Base-by-base conservation (phyloP, 2,329 filamentous ascomycete genomes). In the Dactylellina haptotyla region DNA sequence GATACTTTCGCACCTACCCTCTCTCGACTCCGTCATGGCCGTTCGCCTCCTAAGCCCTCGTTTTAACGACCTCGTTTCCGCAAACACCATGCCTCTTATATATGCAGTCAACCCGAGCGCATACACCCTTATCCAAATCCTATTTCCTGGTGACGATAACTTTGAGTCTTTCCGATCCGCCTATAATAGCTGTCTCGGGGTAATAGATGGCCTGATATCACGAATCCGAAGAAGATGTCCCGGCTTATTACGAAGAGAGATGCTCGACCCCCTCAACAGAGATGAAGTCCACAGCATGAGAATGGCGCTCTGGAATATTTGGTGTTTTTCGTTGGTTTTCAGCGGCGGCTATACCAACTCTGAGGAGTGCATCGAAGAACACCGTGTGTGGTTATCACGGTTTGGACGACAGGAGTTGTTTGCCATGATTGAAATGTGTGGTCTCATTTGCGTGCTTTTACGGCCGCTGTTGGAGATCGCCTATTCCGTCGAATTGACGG, bases 371-470 rank as follows among this genome's bases (percentile, higher is more conserved):
- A 20, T 46, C 5, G 14, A 9, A 3, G 67, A 72, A 34, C 67
- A 72, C n/a, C 53, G 67, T 39, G 46, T 14, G 23, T 72, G 67
- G 67, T 45, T 72, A 12, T 51, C 53, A 18, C 54, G 67, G 23
- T 72, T 72, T 20, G 59, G 67, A 2, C 64, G 67, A 20, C 54
- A 48, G 6, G 67, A 72, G 26, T 25, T 72, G 18, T 72, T 72
- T 34, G 67, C 67, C 9, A 72, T 72, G 67, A 72, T 72, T 41
- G 67, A 72, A 39, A 72, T 72, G 67, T 65, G 67, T 48, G 67
- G 67, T 8, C 41, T 72, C 18, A 59, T 72, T 10, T 58, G 67
- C n/a, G 67, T 72, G 26, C 67, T 72, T 14, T 45, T 72, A 32
- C 43, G 67, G 26, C 67, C 67, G 34, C 26, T 72, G 53, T 26